Evolutionary conservation across 148 eudicot species (phyloP).

Genomic region (Tetragonia tetragonoides): DNA sequence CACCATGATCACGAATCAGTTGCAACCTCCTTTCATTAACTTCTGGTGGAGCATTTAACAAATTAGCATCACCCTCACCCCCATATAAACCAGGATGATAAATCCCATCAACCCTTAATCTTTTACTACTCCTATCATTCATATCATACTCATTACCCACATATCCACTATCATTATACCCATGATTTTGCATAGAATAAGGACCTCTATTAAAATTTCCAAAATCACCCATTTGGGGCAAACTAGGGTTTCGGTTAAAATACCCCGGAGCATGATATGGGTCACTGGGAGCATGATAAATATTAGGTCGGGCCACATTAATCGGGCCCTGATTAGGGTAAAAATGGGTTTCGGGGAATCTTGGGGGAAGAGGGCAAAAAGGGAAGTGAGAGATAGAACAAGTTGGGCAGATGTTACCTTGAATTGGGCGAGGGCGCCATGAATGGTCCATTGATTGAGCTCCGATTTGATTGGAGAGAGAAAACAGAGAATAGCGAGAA

Average conservation of each 20-base stretch:
- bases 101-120: slow-evolving; percentile 56
- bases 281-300: slow-evolving; percentile 20
- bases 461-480: not conserved
- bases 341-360: slow-evolving; percentile 26
- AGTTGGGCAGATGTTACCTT: slow-evolving; percentile 55
- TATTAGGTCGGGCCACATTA: slow-evolving; percentile 26
- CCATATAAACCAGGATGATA: slow-evolving; percentile 25
- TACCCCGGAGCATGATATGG: slow-evolving; percentile 33
- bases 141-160: slow-evolving; percentile 19
- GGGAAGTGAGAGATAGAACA: slow-evolving; percentile 79
- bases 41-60: slow-evolving; percentile 11
- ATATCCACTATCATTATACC: slow-evolving; percentile 22
- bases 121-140: slow-evolving; percentile 48
- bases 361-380: slow-evolving; percentile 49
- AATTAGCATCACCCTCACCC: slow-evolving; percentile 17
- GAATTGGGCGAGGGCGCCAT: slow-evolving; percentile 56
- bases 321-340: slow-evolving; percentile 22
- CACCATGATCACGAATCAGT: slow-evolving; percentile 71
- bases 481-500: not conserved
- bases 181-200: slow-evolving; percentile 22
- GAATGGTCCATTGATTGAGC: slow-evolving; percentile 57
- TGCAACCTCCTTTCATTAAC: slow-evolving; percentile 54
- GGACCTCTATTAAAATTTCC: slow-evolving; percentile 19
- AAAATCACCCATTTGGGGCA: slow-evolving; percentile 19
- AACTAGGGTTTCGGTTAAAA: slow-evolving; percentile 38